Evolutionary conservation across 2,329 filamentous ascomycete species (phyloP).

Genomic region (Tolypocladium inflatum): DNA sequence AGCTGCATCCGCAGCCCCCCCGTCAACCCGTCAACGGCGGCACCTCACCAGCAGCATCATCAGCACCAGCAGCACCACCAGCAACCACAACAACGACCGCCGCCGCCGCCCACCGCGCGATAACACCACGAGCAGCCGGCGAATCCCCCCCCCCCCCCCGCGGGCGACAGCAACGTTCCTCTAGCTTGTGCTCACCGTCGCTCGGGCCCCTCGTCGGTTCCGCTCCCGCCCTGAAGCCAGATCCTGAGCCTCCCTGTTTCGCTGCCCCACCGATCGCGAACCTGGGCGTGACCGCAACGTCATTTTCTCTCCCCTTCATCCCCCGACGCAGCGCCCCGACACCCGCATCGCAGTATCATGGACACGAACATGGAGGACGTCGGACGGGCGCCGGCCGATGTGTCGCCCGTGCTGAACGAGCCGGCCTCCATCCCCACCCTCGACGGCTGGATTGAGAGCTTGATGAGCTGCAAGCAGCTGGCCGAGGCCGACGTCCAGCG

Average conservation of each 20-base stretch:
- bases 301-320: constrained; percentile 13
- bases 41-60: neutral
- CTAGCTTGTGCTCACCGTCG: neutral
- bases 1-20: neutral
- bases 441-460: constrained; percentile 95
- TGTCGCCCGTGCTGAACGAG: constrained; percentile 65
- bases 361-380: constrained; percentile 99
- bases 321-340: constrained; percentile 10
- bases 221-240: neutral
- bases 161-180: neutral
- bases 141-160: neutral
- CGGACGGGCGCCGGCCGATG: constrained; percentile 70
- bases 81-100: neutral
- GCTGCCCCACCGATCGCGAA: constrained; percentile 10
- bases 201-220: neutral
- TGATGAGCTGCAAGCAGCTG: constrained; percentile 98
- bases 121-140: neutral
- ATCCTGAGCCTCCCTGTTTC: constrained; percentile 2
- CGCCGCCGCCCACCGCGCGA: neutral
- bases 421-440: constrained; percentile 85
- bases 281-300: constrained; percentile 18
- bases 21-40: neutral
- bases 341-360: constrained; percentile 40
- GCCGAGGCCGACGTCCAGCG: constrained; percentile 89
- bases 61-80: neutral